These are phyloP conservation scores for Phaffomyces antillensis DNA, from an alignment of 805 yeast species.

Conservation along the genomic window DNA sequence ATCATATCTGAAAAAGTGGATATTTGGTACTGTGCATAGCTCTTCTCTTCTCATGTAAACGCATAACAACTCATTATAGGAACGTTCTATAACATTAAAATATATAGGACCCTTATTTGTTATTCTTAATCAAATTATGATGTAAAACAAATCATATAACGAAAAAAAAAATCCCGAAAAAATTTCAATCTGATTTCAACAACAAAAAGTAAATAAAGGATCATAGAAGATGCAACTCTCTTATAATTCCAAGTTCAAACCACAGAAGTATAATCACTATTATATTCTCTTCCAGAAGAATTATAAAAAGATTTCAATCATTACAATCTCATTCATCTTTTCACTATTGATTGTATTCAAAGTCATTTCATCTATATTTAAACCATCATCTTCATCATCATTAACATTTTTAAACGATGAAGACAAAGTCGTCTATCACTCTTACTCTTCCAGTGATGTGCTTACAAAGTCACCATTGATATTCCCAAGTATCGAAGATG, in stretches of 20 bases:
- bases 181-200: not conserved
- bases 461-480: slow-evolving; percentile 47
- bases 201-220: no score
- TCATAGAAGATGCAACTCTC: slow-evolving; percentile 18
- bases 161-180: not conserved
- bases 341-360: slow-evolving; percentile 1
- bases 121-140: not conserved
- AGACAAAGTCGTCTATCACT: slow-evolving; percentile 29
- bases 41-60: no score
- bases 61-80: no score
- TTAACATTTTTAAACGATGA: slow-evolving; percentile 6
- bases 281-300: slow-evolving; percentile 7
- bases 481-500: slow-evolving; percentile 72
- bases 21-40: no score
- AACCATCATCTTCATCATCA: not conserved
- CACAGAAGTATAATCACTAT: slow-evolving; percentile 12
- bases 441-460: slow-evolving; percentile 38
- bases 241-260: slow-evolving; percentile 23
- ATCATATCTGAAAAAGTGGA: no score
- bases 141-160: not conserved
- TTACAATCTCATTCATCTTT: not conserved
- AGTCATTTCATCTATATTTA: not conserved
- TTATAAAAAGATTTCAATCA: slow-evolving; percentile 9
- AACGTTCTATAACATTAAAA: no score
- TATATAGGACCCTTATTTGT: no score